Evolutionary conservation across 371 early-diverging fungal species (phyloP).

Genomic region (Chytridiales sp.): DNA sequence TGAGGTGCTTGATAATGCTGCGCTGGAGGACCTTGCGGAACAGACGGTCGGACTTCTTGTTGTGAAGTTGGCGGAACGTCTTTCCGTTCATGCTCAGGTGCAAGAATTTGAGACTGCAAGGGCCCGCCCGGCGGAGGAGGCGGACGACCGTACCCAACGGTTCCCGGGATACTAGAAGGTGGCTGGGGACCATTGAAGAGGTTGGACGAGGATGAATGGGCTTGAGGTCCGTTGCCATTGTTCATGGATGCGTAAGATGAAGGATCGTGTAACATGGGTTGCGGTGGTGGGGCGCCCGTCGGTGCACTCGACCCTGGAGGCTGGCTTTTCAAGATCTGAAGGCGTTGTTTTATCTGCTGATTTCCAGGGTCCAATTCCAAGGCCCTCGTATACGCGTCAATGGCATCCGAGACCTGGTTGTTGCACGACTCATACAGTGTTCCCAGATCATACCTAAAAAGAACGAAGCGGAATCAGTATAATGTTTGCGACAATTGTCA

Average conservation of each 20-base stretch:
- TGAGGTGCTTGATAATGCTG: not conserved
- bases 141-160: not conserved
- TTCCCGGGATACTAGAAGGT: not conserved
- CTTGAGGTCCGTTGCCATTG: conserved; percentile 9
- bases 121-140: not conserved
- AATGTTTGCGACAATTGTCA: not conserved
- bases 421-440: conserved; percentile 97
- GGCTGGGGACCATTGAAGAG: conserved; percentile 1
- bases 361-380: conserved; percentile 86
- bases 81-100: not conserved
- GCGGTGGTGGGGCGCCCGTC: conserved; percentile 4
- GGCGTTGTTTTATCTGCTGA: conserved; percentile 76
- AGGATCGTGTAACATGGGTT: not conserved
- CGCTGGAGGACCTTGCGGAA: not conserved
- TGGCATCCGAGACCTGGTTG: conserved; percentile 93
- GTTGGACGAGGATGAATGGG: conserved; percentile 7
- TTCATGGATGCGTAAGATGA: conserved; percentile 6
- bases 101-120: not conserved
- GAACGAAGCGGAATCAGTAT: not conserved
- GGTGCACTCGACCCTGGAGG: not conserved
- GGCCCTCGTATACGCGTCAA: conserved; percentile 95
- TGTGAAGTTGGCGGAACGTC: not conserved
- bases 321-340: conserved; percentile 42
- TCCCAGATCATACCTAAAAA: conserved; percentile 79
- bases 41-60: not conserved